phyloP scores from a whole-genome alignment of 441 rosid species.

The Populus hybrid region DNA sequence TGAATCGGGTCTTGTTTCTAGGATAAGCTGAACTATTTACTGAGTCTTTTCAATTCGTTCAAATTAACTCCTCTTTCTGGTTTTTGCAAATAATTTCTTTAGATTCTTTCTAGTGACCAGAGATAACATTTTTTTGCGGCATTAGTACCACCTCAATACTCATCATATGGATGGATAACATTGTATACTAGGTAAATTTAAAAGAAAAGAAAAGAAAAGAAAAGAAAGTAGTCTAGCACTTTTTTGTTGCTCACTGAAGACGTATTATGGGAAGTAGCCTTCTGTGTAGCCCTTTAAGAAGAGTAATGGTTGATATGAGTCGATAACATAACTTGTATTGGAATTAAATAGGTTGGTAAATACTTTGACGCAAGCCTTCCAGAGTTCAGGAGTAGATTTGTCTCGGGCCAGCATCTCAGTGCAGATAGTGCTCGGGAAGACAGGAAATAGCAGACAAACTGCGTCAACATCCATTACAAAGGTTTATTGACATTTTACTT shows the following conservation, averaged over 20 bases:
- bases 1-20: no score
- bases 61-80: no score
- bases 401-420: slow-evolving; percentile 85
- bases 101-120: not conserved
- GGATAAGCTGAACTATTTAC: no score
- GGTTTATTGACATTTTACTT: slow-evolving; percentile 24
- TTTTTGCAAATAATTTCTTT: not conserved
- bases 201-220: no score
- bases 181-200: no score
- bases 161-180: not conserved
- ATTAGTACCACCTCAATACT: not conserved
- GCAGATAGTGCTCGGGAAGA: slow-evolving; percentile 78
- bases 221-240: no score
- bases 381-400: slow-evolving; percentile 81
- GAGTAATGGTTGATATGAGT: not conserved
- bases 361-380: slow-evolving; percentile 72
- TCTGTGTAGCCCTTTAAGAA: not conserved
- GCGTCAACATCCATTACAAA: slow-evolving; percentile 27
- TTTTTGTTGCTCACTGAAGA: no score
- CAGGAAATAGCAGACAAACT: slow-evolving; percentile 18
- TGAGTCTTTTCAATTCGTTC: no score
- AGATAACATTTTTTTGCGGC: not conserved
- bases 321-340: not conserved
- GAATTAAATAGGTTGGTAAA: slow-evolving; percentile 54
- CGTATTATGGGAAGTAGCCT: no score